Percentiles rank a stretch among this genome's conserved stretches.
Conservation (phyloP, 2,329 filamentous ascomycete species). For the Neofusicoccum ribis region DNA sequence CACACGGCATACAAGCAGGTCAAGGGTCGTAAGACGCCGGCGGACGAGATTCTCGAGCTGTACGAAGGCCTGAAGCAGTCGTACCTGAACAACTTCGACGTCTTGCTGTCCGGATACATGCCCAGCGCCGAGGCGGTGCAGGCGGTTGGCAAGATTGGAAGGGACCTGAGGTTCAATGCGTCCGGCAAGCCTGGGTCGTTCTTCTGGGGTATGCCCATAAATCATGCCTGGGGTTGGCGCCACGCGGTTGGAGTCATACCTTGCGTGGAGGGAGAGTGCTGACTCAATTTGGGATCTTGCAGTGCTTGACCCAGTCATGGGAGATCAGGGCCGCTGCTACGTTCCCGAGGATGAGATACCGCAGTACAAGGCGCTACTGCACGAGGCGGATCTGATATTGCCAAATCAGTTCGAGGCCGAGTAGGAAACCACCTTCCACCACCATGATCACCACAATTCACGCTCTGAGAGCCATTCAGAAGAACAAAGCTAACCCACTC, state of each 20-base stretch:
- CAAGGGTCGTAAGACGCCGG: constrained; percentile 79
- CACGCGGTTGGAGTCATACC: background rate
- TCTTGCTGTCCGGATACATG: constrained; percentile 93
- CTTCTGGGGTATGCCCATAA: constrained; percentile 69
- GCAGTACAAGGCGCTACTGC: constrained; percentile 78
- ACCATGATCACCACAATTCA: background rate
- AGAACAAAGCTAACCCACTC: background rate
- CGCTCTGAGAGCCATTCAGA: too few relatives aligned
- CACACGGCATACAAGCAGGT: constrained; percentile 90
- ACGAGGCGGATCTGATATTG: constrained; percentile 83
- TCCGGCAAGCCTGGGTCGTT: constrained; percentile 69
- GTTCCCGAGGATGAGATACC: constrained; percentile 90
- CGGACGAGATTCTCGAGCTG: constrained; percentile 78
- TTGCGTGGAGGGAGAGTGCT: background rate
- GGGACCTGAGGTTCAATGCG: constrained; percentile 71
- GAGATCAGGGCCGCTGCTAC: constrained; percentile 89
- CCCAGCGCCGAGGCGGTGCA: constrained; percentile 83
- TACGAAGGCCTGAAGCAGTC: constrained; percentile 83
- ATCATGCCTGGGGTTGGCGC: background rate
- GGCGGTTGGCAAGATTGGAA: constrained; percentile 79
- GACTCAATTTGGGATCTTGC: background rate
- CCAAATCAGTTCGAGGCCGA: constrained; percentile 98
- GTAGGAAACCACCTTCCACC: constrained; percentile 53
- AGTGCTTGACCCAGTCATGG: constrained; percentile 97
- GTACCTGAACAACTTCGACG: constrained; percentile 84